Conservation (phyloP, 1,284 basidiomycete species). For the Irpex sp. region DNA sequence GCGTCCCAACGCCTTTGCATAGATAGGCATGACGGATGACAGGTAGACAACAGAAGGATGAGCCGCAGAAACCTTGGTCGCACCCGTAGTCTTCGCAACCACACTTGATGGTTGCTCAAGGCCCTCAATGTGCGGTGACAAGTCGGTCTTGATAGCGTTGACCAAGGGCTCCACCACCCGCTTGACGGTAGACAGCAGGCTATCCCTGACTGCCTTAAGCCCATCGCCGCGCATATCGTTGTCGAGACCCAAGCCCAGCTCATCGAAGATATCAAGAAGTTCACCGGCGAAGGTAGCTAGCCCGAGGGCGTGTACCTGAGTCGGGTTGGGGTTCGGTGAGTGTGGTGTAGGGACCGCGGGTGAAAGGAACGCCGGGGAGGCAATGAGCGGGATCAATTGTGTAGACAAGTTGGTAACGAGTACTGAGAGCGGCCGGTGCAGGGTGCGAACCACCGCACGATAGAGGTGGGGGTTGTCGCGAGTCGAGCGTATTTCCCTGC, state of each 20-base stretch:
- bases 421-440: conserved; percentile 72
- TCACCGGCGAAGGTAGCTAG: conserved; percentile 66
- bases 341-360: conserved; percentile 47
- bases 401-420: conserved; percentile 63
- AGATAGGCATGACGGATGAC: conserved; percentile 53
- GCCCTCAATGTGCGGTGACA: conserved; percentile 54
- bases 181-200: conserved; percentile 58
- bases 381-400: conserved; percentile 57
- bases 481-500: conserved; percentile 64
- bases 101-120: conserved; percentile 41
- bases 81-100: conserved; percentile 28
- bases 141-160: conserved; percentile 51
- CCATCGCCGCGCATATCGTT: conserved; percentile 59
- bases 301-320: conserved; percentile 64
- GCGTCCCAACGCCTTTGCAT: conserved; percentile 51
- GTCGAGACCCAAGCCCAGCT: conserved; percentile 53
- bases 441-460: conserved; percentile 62
- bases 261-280: conserved; percentile 62
- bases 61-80: conserved; percentile 31
- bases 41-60: conserved; percentile 59
- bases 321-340: conserved; percentile 50
- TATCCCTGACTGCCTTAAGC: conserved; percentile 57
- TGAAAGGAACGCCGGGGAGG: conserved; percentile 54
- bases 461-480: conserved; percentile 57
- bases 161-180: conserved; percentile 63